Conservation (phyloP, 768 basidiomycete genomes). For the Coprinopsis sp. region DNA sequence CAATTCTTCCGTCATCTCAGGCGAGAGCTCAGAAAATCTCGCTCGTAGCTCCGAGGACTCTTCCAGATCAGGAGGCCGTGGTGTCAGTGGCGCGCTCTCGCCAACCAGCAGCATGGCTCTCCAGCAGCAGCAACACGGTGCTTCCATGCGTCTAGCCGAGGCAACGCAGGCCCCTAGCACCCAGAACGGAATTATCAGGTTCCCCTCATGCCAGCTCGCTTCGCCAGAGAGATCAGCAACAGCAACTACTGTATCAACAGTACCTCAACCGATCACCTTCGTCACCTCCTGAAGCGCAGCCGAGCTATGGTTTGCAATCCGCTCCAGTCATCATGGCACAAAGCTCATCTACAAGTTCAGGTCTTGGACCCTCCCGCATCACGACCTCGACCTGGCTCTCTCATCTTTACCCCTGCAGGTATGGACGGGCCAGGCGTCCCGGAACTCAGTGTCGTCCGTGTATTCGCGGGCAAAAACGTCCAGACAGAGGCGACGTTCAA, state of each 20-base stretch:
- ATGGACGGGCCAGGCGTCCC: conserved; percentile 63
- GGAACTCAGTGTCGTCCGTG: conserved; percentile 89
- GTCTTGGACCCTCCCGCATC: conserved; percentile 46
- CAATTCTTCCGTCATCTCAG: conserved; percentile 39
- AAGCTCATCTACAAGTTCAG: conserved; percentile 40
- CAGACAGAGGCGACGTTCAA: conserved; percentile 98
- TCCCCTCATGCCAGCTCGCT: conserved; percentile 68
- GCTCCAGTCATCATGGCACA: conserved; percentile 60
- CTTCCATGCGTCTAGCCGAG: conserved; percentile 20
- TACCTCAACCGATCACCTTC: conserved; percentile 86
- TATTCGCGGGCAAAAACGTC: conserved; percentile 89
- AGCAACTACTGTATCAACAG: conserved; percentile 82
- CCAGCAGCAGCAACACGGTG: conserved; percentile 50
- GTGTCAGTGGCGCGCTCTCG: conserved; percentile 36
- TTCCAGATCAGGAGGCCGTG: conserved; percentile 43
- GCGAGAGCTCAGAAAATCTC: conserved; percentile 46
- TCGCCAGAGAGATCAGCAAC: conserved; percentile 84
- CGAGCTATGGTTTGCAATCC: conserved; percentile 73
- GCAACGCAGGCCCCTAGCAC: conserved; percentile 20
- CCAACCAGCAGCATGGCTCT: conserved; percentile 50
- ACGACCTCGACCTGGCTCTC: conserved; percentile 71
- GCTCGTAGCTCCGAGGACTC: conserved; percentile 60
- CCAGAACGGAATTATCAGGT: conserved; percentile 37
- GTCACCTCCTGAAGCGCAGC: conserved; percentile 67
- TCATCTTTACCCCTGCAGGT: conserved; percentile 59